Conservation (phyloP, 1,284 basidiomycete genomes). For the Xanthoconium separans region DNA sequence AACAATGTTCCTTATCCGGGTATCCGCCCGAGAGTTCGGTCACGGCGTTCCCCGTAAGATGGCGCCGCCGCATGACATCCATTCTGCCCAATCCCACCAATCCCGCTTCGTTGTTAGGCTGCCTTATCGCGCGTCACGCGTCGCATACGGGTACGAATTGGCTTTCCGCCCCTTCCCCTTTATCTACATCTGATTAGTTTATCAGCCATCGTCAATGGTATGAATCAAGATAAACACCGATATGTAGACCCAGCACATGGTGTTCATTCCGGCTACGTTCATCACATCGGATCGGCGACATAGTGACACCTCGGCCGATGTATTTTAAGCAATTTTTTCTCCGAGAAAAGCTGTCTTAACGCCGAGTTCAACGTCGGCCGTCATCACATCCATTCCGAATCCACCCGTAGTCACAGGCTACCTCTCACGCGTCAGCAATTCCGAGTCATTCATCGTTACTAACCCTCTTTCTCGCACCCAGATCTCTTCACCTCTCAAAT, state of each 20-base stretch:
- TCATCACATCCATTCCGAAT: slow-evolving; percentile 6
- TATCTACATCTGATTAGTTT: too few relatives aligned
- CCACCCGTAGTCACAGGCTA: background rate
- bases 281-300: background rate
- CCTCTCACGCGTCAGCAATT: slow-evolving; percentile 2
- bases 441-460: too few relatives aligned
- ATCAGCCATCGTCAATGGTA: too few relatives aligned
- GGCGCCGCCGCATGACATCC: background rate
- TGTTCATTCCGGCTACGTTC: background rate
- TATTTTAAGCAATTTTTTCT: background rate
- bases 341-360: background rate
- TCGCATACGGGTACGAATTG: background rate
- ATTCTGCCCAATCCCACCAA: background rate
- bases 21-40: background rate
- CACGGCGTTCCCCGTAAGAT: background rate
- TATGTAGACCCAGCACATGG: background rate
- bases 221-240: too few relatives aligned
- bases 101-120: background rate
- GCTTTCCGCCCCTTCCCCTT: background rate
- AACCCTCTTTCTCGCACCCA: background rate
- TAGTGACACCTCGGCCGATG: background rate
- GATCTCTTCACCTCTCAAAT: background rate
- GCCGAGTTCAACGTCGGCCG: background rate
- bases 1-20: slow-evolving; percentile 7
- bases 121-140: background rate